Conservation (phyloP, 495 filamentous ascomycete species). For the Staphylotrichum longicolle region DNA sequence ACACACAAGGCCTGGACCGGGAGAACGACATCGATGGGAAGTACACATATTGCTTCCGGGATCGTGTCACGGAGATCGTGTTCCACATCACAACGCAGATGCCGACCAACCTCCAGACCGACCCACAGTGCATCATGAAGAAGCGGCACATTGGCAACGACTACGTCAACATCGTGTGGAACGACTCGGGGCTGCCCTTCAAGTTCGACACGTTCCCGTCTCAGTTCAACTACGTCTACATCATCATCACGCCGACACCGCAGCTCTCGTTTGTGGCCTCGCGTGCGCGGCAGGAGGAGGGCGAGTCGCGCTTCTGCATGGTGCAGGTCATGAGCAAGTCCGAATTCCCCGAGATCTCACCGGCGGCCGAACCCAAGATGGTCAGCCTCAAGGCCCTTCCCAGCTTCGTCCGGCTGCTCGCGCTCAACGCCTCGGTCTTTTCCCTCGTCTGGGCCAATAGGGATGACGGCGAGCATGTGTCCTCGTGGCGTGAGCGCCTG, state of each 20-base stretch:
- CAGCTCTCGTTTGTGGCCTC: slow-evolving; percentile 59
- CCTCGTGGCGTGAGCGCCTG: slow-evolving; percentile 84
- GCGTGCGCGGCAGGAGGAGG: slow-evolving; percentile 40
- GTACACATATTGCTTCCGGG: slow-evolving; percentile 87
- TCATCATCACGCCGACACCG: slow-evolving; percentile 87
- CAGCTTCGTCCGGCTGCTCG: slow-evolving; percentile 84
- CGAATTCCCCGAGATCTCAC: slow-evolving; percentile 85
- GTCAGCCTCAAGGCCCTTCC: slow-evolving; percentile 76
- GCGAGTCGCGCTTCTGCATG: slow-evolving; percentile 63
- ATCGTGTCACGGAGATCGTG: slow-evolving; percentile 89
- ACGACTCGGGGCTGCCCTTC: slow-evolving; percentile 85
- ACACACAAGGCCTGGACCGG: slow-evolving; percentile 88
- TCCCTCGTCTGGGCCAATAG: slow-evolving; percentile 80
- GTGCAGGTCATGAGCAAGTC: slow-evolving; percentile 81
- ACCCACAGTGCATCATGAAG: slow-evolving; percentile 75
- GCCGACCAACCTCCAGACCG: slow-evolving; percentile 77
- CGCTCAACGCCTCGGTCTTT: slow-evolving; percentile 91
- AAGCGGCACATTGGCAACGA: slow-evolving; percentile 97
- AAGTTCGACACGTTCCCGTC: slow-evolving; percentile 88
- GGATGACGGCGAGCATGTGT: slow-evolving; percentile 78
- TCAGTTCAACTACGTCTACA: slow-evolving; percentile 93
- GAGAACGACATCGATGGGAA: slow-evolving; percentile 73
- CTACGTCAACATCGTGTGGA: slow-evolving; percentile 97
- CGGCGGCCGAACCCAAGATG: slow-evolving; percentile 82
- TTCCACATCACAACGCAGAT: slow-evolving; percentile 97